These are phyloP conservation scores for Aspergillus uvarum DNA, from an alignment of 2,329 filamentous ascomycete genomes.

Conservation along the genomic window DNA sequence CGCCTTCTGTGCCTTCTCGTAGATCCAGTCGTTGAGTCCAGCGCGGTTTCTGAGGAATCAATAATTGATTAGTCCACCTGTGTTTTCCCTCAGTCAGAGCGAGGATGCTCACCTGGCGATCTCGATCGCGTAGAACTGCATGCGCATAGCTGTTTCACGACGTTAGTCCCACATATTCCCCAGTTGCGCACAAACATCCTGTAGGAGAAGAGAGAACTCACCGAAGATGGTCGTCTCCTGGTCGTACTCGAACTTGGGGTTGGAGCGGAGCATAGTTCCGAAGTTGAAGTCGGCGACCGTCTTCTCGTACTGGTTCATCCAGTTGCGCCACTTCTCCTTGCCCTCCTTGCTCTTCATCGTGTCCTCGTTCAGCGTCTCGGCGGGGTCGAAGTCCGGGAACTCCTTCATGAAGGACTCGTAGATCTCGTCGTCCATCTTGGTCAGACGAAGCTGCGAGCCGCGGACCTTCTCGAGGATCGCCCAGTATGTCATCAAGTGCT, in stretches of 20 bases:
- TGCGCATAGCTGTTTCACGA: constrained; percentile 58
- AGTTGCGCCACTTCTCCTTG: constrained; percentile 92
- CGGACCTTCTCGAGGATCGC: constrained; percentile 85
- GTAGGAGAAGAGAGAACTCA: constrained; percentile 41
- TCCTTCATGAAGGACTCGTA: constrained; percentile 80
- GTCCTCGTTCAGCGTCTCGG: constrained; percentile 79
- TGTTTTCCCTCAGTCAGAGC: too few species aligned
- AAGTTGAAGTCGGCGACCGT: constrained; percentile 98
- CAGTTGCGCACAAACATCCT: not conserved
- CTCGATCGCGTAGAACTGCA: constrained; percentile 82
- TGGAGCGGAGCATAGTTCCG: constrained; percentile 84
- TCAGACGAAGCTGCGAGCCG: constrained; percentile 85
- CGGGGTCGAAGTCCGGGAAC: constrained; percentile 90
- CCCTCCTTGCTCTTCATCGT: constrained; percentile 96
- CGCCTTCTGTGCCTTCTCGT: constrained; percentile 64
- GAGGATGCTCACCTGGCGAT: constrained; percentile 60
- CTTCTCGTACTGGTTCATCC: constrained; percentile 92
- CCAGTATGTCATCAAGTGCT: constrained; percentile 98
- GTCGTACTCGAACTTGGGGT: constrained; percentile 78
- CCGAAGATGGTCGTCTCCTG: constrained; percentile 90
- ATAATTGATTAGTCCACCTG: constrained; percentile 3
- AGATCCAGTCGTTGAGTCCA: constrained; percentile 95
- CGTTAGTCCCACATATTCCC: constrained; percentile 11
- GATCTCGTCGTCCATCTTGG: constrained; percentile 94
- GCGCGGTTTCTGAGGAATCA: constrained; percentile 64